Conservation (phyloP, 2,329 filamentous ascomycete species). For the Ceratocystis huliohia region DNA sequence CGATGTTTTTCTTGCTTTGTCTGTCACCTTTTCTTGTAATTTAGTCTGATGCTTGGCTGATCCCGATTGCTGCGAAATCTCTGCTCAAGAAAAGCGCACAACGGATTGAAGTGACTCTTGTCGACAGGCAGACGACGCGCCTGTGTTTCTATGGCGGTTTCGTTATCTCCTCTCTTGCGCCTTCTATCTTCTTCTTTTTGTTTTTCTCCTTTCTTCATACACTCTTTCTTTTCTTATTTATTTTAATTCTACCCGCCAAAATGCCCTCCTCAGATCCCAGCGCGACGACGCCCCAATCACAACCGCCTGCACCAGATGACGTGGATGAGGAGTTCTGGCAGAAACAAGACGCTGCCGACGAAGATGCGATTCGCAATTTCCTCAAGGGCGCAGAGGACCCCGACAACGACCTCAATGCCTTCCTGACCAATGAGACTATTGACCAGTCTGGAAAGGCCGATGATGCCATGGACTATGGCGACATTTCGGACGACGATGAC, state of each 20-base stretch:
- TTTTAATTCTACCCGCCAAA: background rate
- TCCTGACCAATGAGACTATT: conserved; percentile 35
- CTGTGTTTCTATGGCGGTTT: background rate
- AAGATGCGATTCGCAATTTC: conserved; percentile 35
- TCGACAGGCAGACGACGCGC: no score
- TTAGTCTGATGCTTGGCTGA: no score
- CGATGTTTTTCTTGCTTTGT: no score
- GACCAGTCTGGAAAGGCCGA: conserved; percentile 71
- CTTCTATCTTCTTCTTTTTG: background rate
- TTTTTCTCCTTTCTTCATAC: background rate
- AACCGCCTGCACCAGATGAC: conserved; percentile 22
- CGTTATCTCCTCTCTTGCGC: background rate
- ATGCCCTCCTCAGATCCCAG: conserved; percentile 10
- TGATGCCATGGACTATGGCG: conserved; percentile 80
- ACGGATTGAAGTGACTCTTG: no score
- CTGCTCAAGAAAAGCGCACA: no score
- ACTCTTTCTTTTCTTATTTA: no score
- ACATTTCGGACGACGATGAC: conserved; percentile 84
- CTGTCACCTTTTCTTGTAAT: no score
- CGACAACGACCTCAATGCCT: conserved; percentile 30
- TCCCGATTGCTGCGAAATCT: no score
- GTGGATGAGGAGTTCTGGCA: conserved; percentile 32
- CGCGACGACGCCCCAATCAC: conserved; percentile 21
- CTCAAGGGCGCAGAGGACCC: conserved; percentile 33
- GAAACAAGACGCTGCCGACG: conserved; percentile 37